Conservation (phyloP, 345 rosid genomes). For the Carallia pectinifolia region DNA sequence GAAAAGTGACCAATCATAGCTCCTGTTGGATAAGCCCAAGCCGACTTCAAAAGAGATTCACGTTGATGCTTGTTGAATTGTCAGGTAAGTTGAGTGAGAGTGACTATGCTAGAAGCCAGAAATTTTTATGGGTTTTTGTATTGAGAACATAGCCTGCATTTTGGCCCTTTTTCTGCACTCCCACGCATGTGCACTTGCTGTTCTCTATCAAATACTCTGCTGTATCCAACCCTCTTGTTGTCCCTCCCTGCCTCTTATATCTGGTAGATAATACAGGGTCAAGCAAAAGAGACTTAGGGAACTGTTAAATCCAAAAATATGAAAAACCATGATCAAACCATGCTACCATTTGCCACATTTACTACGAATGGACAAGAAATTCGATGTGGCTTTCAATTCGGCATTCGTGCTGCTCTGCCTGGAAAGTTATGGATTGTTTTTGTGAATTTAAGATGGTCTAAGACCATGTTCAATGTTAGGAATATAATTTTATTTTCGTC, state of each 20-base stretch:
- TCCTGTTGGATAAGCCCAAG: neutral
- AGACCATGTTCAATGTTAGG: no score
- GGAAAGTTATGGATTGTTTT: no score
- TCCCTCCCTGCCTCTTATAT: constrained; percentile 47
- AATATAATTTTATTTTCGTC: no score
- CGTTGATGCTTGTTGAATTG: neutral
- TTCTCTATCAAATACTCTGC: constrained; percentile 83
- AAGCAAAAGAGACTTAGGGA: neutral
- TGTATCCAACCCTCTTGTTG: constrained; percentile 55
- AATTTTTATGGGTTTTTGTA: constrained; percentile 77
- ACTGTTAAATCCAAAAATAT: neutral
- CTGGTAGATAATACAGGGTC: constrained; percentile 14
- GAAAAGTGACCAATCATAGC: constrained; percentile 6
- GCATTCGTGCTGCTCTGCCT: no score
- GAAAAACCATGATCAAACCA: no score
- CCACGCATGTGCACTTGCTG: constrained; percentile 78
- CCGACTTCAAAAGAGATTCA: neutral
- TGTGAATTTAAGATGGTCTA: no score
- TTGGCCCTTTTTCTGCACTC: constrained; percentile 75
- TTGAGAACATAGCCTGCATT: constrained; percentile 87
- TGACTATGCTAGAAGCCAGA: constrained; percentile 83
- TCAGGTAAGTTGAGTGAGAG: neutral
- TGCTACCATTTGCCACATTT: no score
- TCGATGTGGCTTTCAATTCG: no score
- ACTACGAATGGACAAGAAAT: no score